Evolutionary conservation across 805 yeast species (phyloP).

Genomic region (Groenewaldozyma tartarivorans): DNA sequence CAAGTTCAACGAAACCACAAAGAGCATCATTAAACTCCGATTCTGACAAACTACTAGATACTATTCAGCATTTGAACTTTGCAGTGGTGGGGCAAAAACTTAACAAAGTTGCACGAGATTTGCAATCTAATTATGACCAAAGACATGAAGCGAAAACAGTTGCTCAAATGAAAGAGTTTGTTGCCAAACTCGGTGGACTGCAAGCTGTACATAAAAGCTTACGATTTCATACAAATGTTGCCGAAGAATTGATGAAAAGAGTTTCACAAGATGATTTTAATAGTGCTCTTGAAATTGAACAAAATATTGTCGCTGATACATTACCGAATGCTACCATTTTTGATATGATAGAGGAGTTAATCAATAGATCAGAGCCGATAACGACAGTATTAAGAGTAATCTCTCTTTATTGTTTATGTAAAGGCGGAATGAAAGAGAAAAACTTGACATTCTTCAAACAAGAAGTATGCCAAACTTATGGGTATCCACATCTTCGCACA

Average conservation of each 20-base stretch:
- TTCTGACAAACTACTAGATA: conserved; percentile 40
- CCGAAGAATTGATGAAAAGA: conserved; percentile 49
- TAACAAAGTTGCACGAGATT: conserved; percentile 56
- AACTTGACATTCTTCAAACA: conserved; percentile 48
- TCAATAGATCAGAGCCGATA: conserved; percentile 36
- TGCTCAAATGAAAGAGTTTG: conserved; percentile 61
- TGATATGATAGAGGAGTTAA: conserved; percentile 39
- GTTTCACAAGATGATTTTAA: conserved; percentile 30
- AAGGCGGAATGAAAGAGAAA: conserved; percentile 58
- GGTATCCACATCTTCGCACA: conserved; percentile 41
- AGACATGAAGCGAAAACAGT: conserved; percentile 49
- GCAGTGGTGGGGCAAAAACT: conserved; percentile 67
- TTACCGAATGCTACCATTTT: conserved; percentile 32
- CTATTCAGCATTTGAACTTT: conserved; percentile 61
- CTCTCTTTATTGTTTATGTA: conserved; percentile 49
- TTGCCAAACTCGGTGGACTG: conserved; percentile 55
- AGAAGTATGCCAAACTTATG: conserved; percentile 55
- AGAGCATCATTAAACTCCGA: conserved; percentile 19
- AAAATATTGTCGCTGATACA: conserved; percentile 53
- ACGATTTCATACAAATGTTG: conserved; percentile 63
- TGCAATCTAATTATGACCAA: conserved; percentile 60
- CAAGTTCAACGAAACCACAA: conserved; percentile 12
- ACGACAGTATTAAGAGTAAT: conserved; percentile 43
- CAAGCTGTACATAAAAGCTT: conserved; percentile 61
- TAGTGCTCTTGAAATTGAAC: conserved; percentile 30